A percentile compares a stretch with the other conserved stretches of the same genome.
These are phyloP conservation scores for Akanthomyces uredinophilus DNA, from an alignment of 2,329 filamentous ascomycete genomes.

Conservation along the genomic window DNA sequence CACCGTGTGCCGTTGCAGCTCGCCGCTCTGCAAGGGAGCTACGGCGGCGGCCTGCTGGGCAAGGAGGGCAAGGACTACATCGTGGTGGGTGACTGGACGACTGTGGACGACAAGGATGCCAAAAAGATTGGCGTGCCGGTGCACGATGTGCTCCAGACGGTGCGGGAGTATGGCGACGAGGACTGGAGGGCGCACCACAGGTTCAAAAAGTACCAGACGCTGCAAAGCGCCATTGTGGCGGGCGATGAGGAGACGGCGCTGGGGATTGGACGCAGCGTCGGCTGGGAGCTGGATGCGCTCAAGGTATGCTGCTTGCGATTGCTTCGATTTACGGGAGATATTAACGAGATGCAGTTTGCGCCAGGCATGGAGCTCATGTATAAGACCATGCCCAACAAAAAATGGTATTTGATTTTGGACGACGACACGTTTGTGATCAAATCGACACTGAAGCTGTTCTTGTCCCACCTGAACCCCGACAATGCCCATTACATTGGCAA, in stretches of 20 bases:
- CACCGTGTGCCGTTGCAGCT: constrained; percentile 43
- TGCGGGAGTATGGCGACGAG: constrained; percentile 29
- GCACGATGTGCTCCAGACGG: constrained; percentile 36
- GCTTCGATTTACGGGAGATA: background rate
- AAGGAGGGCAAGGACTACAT: constrained; percentile 38
- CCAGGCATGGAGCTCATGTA: constrained; percentile 49
- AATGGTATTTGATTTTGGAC: constrained; percentile 55
- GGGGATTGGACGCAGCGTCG: constrained; percentile 33
- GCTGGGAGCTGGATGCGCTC: constrained; percentile 47
- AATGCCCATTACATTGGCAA: constrained; percentile 50
- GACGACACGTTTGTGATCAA: constrained; percentile 53
- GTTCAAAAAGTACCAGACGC: constrained; percentile 35
- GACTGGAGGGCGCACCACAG: constrained; percentile 28
- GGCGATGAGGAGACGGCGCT: constrained; percentile 35
- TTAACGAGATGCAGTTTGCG: constrained; percentile 40
- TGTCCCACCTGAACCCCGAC: constrained; percentile 44
- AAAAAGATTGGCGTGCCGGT: constrained; percentile 30
- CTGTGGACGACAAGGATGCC: constrained; percentile 28
- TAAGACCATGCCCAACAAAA: constrained; percentile 46
- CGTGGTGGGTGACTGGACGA: constrained; percentile 48
- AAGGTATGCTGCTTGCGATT: constrained; percentile 32
- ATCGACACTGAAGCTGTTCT: constrained; percentile 41
- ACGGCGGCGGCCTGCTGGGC: constrained; percentile 26
- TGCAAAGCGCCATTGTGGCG: constrained; percentile 34
- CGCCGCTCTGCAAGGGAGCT: constrained; percentile 33